Evolutionary conservation across 1,284 basidiomycete species (phyloP).

Genomic region (Heterobasidion parviporum): DNA sequence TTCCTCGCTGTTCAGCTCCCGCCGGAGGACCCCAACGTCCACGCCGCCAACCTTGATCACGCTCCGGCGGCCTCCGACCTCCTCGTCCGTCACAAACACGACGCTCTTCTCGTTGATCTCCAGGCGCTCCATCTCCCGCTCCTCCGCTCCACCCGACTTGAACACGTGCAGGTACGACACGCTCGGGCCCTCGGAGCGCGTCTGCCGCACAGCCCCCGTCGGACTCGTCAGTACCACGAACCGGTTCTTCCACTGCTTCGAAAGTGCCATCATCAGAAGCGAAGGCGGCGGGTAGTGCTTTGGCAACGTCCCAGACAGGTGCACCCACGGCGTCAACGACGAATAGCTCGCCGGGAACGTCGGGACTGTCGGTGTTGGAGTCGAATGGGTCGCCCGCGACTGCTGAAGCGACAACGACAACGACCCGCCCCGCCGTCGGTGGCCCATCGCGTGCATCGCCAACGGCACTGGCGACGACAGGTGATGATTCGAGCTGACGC

Average conservation of each 20-base stretch:
- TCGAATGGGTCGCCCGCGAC: constrained; percentile 23
- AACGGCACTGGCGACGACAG: neutral
- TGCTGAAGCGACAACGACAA: constrained; percentile 14
- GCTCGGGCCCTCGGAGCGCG: constrained; percentile 1
- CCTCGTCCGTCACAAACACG: constrained; percentile 64
- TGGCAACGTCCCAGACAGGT: constrained; percentile 43
- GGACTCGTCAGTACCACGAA: constrained; percentile 51
- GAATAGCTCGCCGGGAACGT: constrained; percentile 50
- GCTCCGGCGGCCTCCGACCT: constrained; percentile 50
- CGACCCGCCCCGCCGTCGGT: constrained; percentile 27
- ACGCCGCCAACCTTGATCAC: constrained; percentile 62
- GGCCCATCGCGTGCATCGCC: neutral
- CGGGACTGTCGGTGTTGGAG: constrained; percentile 33
- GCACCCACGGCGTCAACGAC: constrained; percentile 39
- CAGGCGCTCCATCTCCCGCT: constrained; percentile 61
- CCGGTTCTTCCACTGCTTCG: constrained; percentile 65
- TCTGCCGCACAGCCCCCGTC: constrained; percentile 7
- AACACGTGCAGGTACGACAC: constrained; percentile 63
- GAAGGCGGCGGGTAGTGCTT: constrained; percentile 63
- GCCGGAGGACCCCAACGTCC: constrained; percentile 43
- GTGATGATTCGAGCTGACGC: neutral
- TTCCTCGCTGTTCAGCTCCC: constrained; percentile 37
- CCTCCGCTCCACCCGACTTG: constrained; percentile 46
- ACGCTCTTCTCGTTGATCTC: constrained; percentile 68
- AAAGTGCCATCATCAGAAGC: constrained; percentile 58